Base-by-base conservation (phyloP, 2,329 filamentous ascomycete genomes). In the Fonsecaea pugnacius region DNA sequence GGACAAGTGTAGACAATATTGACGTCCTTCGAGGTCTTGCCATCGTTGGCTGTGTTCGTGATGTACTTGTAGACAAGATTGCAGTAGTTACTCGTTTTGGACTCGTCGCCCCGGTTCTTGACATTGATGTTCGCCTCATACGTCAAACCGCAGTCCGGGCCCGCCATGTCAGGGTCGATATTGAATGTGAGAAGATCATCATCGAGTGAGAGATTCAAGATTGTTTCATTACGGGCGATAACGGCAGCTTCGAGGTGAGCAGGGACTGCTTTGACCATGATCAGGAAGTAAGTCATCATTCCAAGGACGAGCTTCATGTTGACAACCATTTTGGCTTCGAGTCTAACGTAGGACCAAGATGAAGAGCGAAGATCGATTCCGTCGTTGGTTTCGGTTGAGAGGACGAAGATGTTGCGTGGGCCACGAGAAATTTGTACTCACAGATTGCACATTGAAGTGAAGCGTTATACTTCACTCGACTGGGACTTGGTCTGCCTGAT, bases 111-210 rank as follows among this genome's bases (percentile, higher is more conserved):
- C 12, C 55, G 38, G 14, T 58, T 32, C 48, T 58, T 48, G 38
- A 58, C 55, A 46, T 48, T 58, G 38, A 58, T 48, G 32, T 58
- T 58, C 40, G 30, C 55, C 55, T 48, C 36, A 10, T 58, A 40
- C 3, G 55, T 58, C 36, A 33, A 32, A 14, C 55, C 55, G 27
- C 55, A 58, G 16, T 7, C 24, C 12, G 38, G 38, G 12, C 9
- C 50, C 8, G 12, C 4, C 7, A 52, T 52, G 50, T 32, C 50
- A 21, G 21, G 48, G 18, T 51, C 48, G 48, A 52, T 27, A 24
- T 52, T 52, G 24, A 52, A 52, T 2, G 50, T 52, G 6, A 52
- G 50, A 33, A 52, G 12, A 52, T 52, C 50, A 6, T 30, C 32
- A 33, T 12, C 21, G 9, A 32, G 50, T 27, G 55, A 4, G 27